Conservation (phyloP, 2,329 filamentous ascomycete species). For the Apiospora koreana region DNA sequence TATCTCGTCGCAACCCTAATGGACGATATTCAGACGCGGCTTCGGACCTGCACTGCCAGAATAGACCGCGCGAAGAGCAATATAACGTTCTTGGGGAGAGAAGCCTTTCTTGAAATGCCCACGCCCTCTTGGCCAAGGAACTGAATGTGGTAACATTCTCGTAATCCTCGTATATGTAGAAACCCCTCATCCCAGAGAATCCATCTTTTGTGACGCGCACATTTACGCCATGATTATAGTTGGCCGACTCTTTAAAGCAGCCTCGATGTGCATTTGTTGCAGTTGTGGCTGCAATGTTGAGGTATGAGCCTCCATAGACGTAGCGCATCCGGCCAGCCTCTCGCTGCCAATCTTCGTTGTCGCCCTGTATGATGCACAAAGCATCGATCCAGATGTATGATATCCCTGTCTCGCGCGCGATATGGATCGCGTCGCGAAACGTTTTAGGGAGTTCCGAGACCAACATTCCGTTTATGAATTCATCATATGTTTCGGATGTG, state of each 20-base stretch:
- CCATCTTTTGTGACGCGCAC: background rate
- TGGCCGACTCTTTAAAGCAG: background rate
- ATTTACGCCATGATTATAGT: background rate
- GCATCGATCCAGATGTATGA: constrained; percentile 1
- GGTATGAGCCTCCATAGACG: background rate
- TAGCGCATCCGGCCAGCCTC: background rate
- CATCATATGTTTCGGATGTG: background rate
- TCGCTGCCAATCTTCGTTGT: background rate
- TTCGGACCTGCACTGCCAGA: constrained; percentile 3
- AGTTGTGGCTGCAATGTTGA: background rate
- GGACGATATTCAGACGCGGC: background rate
- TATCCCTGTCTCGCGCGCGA: background rate
- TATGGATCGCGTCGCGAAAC: background rate
- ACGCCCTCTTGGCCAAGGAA: background rate
- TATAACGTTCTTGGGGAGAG: background rate
- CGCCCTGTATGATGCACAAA: background rate
- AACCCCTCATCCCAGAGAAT: background rate
- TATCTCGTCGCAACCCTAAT: background rate
- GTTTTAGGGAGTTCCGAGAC: background rate
- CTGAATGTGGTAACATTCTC: background rate
- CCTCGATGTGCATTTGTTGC: background rate
- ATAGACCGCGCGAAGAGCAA: background rate
- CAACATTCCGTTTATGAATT: background rate
- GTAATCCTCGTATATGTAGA: background rate
- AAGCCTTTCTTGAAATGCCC: background rate